Conservation (phyloP, 768 basidiomycete species). For the Suillus bovinus region DNA sequence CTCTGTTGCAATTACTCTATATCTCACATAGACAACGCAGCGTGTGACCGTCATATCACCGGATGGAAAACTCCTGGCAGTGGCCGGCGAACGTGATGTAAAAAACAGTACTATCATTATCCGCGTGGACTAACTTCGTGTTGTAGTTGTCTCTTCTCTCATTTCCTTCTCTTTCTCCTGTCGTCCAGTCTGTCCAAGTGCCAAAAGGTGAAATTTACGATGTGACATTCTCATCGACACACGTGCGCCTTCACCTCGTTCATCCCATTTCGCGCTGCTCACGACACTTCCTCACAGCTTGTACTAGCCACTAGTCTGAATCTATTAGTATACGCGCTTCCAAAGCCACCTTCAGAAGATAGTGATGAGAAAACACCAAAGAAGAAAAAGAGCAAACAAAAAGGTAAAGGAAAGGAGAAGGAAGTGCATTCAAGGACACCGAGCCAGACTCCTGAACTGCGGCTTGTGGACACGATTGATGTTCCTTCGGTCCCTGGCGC, state of each 20-base stretch:
- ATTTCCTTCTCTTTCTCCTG: slow-evolving; percentile 57
- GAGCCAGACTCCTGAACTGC: slow-evolving; percentile 28
- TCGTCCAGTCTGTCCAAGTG: slow-evolving; percentile 47
- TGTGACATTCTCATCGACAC: slow-evolving; percentile 68
- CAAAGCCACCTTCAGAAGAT: slow-evolving; percentile 25
- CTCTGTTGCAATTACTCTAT: not conserved
- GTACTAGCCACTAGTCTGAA: slow-evolving; percentile 65
- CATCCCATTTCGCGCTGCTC: not conserved
- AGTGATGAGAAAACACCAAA: slow-evolving; percentile 20
- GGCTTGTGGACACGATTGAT: slow-evolving; percentile 52
- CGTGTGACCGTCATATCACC: slow-evolving; percentile 87
- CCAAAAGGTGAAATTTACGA: slow-evolving; percentile 85
- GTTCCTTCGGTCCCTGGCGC: slow-evolving; percentile 51
- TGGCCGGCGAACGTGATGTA: slow-evolving; percentile 75
- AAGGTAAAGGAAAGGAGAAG: slow-evolving; percentile 42
- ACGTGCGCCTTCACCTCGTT: slow-evolving; percentile 41
- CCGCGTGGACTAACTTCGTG: slow-evolving; percentile 15
- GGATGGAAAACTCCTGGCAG: slow-evolving; percentile 60
- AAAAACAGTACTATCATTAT: slow-evolving; percentile 26
- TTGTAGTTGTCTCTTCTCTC: slow-evolving; percentile 62
- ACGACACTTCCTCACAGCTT: slow-evolving; percentile 43
- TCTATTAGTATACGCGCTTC: slow-evolving; percentile 63
- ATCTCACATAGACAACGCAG: slow-evolving; percentile 41
- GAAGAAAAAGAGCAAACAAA: slow-evolving; percentile 36
- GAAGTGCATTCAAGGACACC: slow-evolving; percentile 35